Base-by-base conservation (phyloP, 768 basidiomycete species). In the Podaxis sp. region DNA sequence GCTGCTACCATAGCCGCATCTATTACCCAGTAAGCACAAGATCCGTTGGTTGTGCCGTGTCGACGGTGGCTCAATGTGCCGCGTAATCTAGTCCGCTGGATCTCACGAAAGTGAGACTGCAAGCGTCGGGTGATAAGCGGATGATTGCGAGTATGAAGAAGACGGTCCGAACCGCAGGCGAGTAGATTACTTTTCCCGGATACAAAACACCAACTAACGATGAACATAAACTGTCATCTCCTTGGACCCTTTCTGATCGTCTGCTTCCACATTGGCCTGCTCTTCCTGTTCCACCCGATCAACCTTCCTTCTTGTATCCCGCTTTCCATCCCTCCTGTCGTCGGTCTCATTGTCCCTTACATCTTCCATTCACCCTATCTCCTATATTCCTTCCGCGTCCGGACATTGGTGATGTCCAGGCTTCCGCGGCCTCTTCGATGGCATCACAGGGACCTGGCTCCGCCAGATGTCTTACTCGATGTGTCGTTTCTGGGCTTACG, bases 401-500 rank as follows among this genome's bases (percentile, higher is more conserved):
- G 44, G 13, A 65, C 44, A 15, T n/a, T 24, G 36, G 26, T 46
- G 17, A 53, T 63, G 61, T 65, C 63, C 61, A 84, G 86, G 86
- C 63, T 76, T 78, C 54, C 81, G 86, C 42, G 94, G 94, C 2
- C 80, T 95, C 53, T 93, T 86, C 69, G 94, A 95, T 71, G 94
- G 94, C 17, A 92, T 95, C 63, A 80, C 88, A 2, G 94, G 93
- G 33, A 96, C 94, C 28, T 89, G 92, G 86, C 76, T 96, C 75
- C 85, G 94, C 30, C 94, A 96, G 76, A 93, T 95, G 92, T 91
- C 88, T 38, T 96, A 96, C 76, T 93, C 91, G 48, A 79, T 95
- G 73, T 93, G 92, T 73, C 82, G 93, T n/a, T 96, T 95, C 79
- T 95, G 92, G 86, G 92, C 91, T 15, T 94, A 95, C 73, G 93